Evolutionary conservation across 1,284 basidiomycete species (phyloP).

Genomic region (Cutaneotrichosporon cutaneum): DNA sequence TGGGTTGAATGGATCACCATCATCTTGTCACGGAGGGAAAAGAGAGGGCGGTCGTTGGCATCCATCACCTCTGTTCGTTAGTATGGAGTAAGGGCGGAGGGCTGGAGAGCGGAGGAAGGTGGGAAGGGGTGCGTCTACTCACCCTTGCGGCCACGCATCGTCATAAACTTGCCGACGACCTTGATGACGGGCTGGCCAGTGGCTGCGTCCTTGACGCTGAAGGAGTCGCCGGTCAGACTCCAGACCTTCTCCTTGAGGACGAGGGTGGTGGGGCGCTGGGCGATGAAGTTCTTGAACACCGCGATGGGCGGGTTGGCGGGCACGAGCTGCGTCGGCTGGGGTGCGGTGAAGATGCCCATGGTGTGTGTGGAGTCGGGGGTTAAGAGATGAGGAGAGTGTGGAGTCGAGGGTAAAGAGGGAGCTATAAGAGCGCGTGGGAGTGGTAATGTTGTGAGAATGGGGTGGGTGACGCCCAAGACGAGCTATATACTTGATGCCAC

Average conservation of each 20-base stretch:
- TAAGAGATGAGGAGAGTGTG: background rate
- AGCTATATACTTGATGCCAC: no score
- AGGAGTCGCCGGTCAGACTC: conserved; percentile 46
- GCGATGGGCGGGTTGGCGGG: conserved; percentile 47
- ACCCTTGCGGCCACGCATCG: conserved; percentile 47
- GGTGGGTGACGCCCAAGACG: no score
- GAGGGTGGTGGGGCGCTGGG: conserved; percentile 38
- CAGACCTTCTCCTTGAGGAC: conserved; percentile 49
- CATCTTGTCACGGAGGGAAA: conserved; percentile 40
- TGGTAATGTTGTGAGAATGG: no score
- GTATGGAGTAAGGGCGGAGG: background rate
- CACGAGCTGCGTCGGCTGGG: conserved; percentile 27
- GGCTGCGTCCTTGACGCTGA: conserved; percentile 42
- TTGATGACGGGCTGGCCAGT: conserved; percentile 39
- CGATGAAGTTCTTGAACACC: conserved; percentile 33
- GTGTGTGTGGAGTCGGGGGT: conserved; percentile 2
- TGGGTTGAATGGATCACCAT: conserved; percentile 39
- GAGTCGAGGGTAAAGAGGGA: background rate
- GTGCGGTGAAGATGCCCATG: conserved; percentile 38
- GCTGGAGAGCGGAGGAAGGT: background rate
- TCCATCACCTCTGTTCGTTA: conserved; percentile 41
- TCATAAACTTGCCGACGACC: conserved; percentile 41
- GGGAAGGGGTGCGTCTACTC: conserved; percentile 8
- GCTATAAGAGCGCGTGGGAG: no score
- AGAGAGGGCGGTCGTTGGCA: conserved; percentile 38